These are phyloP conservation scores for Daldinia decipiens DNA, from an alignment of 495 filamentous ascomycete species.

Conservation along the genomic window DNA sequence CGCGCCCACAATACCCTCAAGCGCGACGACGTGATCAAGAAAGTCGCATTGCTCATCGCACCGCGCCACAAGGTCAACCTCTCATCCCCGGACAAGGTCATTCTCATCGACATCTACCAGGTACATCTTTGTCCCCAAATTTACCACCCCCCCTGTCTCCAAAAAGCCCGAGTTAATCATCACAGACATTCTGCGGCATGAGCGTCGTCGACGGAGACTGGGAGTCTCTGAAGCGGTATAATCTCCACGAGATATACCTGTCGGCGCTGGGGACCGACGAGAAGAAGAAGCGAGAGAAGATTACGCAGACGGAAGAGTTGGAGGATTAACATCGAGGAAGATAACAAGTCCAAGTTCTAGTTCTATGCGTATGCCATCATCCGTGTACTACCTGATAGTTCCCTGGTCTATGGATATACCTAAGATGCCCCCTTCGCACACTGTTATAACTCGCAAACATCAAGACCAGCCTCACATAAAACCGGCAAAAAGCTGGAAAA, in stretches of 20 bases:
- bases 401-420: no score
- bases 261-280: constrained; percentile 40
- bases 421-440: no score
- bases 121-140: constrained; percentile 58
- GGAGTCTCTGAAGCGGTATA: constrained; percentile 60
- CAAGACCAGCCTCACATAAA: not conserved
- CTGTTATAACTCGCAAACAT: not conserved
- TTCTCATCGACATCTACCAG: constrained; percentile 89
- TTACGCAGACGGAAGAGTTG: not conserved
- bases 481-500: not conserved
- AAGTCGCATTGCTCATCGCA: constrained; percentile 69
- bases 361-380: no score
- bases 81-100: constrained; percentile 80
- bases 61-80: constrained; percentile 83
- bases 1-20: constrained; percentile 81
- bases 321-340: not conserved
- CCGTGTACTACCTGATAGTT: no score
- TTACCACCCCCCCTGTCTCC: no score
- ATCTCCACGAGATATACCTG: constrained; percentile 58
- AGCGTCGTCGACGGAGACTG: constrained; percentile 63
- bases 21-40: constrained; percentile 79
- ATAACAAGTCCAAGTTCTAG: no score
- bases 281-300: constrained; percentile 13
- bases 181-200: constrained; percentile 56
- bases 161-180: constrained; percentile 4